Evolutionary conservation across 164 flowering plant genomes (phyloP).

Genomic region (Dillenia suffruticosa): DNA sequence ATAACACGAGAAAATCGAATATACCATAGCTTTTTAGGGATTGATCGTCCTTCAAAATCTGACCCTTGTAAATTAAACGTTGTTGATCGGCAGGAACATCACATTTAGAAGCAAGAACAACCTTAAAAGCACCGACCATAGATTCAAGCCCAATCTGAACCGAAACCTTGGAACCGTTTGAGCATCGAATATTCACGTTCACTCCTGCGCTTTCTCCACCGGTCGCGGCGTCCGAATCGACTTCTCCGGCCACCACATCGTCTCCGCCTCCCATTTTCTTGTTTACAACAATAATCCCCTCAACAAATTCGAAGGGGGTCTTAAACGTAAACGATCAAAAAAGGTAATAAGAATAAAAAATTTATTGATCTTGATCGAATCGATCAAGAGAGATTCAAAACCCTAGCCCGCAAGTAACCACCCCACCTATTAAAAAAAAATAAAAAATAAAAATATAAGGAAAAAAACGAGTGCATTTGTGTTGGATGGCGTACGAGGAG

Average conservation of each 20-base stretch:
- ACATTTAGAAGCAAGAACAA: slow-evolving; percentile 29
- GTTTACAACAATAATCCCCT: no score
- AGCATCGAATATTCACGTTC: slow-evolving; percentile 44
- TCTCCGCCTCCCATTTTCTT: slow-evolving; percentile 2
- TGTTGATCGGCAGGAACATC: slow-evolving; percentile 57
- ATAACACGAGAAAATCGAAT: neutral
- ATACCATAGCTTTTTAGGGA: slow-evolving; percentile 62
- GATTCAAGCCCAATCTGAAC: slow-evolving; percentile 38
- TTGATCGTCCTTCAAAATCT: slow-evolving; percentile 70
- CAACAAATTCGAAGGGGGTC: no score
- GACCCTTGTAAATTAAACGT: slow-evolving; percentile 71
- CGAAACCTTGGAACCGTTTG: slow-evolving; percentile 55
- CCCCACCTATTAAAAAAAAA: no score
- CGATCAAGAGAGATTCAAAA: no score
- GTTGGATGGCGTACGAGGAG: no score
- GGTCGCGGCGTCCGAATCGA: slow-evolving; percentile 12
- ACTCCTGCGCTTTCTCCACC: slow-evolving; percentile 20
- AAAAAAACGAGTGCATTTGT: no score
- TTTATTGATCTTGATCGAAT: no score
- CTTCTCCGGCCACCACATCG: slow-evolving; percentile 13
- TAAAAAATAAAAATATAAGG: no score
- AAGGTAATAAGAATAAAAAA: no score
- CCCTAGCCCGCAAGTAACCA: no score
- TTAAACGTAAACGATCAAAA: no score
- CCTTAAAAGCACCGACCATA: slow-evolving; percentile 43